Conservation (phyloP, 2,329 filamentous ascomycete genomes). For the Colletotrichum sp. region DNA sequence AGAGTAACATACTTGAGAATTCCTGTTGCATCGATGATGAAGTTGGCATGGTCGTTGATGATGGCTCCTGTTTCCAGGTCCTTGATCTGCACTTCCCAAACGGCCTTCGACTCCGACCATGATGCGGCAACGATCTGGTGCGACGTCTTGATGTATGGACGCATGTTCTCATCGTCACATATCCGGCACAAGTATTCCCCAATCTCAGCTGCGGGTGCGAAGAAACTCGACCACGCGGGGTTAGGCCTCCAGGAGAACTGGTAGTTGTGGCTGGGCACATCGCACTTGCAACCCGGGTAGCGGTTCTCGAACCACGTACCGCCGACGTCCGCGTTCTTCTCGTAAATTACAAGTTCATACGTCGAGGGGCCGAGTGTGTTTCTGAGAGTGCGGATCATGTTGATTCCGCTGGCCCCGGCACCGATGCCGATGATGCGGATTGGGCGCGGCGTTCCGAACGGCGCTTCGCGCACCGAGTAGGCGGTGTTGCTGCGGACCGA, state of each 20-base stretch:
- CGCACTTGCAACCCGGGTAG: slow-evolving; percentile 63
- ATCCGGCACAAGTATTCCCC: slow-evolving; percentile 54
- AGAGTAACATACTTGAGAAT: slow-evolving; percentile 53
- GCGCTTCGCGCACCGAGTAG: slow-evolving; percentile 16
- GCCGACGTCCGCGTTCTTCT: slow-evolving; percentile 60
- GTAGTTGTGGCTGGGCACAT: slow-evolving; percentile 65
- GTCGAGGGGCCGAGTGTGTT: slow-evolving; percentile 38
- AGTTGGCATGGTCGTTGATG: slow-evolving; percentile 51
- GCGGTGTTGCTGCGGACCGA: background rate
- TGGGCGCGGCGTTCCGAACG: slow-evolving; percentile 13
- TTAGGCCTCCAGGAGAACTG: slow-evolving; percentile 67
- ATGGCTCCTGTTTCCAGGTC: slow-evolving; percentile 40
- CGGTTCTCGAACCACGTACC: slow-evolving; percentile 65
- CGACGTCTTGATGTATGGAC: slow-evolving; percentile 44
- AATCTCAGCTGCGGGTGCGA: slow-evolving; percentile 60
- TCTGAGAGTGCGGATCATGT: slow-evolving; percentile 45
- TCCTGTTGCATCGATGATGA: slow-evolving; percentile 54
- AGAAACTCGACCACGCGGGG: slow-evolving; percentile 63
- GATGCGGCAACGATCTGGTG: slow-evolving; percentile 46
- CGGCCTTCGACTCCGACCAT: slow-evolving; percentile 48
- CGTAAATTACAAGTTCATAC: slow-evolving; percentile 55
- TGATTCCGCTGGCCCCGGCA: slow-evolving; percentile 22
- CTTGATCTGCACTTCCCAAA: slow-evolving; percentile 46
- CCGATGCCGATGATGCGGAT: slow-evolving; percentile 21
- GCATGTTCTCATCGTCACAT: slow-evolving; percentile 53